Evolutionary conservation across 2,329 filamentous ascomycete species (phyloP).

Genomic region (Colletotrichum paranaense): DNA sequence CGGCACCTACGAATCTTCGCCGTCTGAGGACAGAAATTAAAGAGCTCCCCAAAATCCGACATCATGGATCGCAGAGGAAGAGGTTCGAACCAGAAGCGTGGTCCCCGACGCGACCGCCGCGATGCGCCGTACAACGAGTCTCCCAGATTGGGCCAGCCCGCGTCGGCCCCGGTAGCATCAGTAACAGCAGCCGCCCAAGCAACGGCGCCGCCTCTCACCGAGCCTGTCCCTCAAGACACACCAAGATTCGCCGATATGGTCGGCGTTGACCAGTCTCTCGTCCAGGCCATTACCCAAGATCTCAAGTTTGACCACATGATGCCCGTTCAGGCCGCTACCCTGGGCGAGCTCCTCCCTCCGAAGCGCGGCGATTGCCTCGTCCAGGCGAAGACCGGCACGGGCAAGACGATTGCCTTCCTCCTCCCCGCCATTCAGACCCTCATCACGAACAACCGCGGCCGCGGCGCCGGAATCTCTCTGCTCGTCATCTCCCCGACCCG

Average conservation of each 20-base stretch:
- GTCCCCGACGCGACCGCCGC: conserved; percentile 15
- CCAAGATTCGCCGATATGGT: conserved; percentile 59
- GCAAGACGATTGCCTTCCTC: conserved; percentile 87
- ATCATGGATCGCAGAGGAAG: conserved; percentile 32
- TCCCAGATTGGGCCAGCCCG: background rate
- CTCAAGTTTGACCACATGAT: conserved; percentile 65
- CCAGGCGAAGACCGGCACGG: conserved; percentile 88
- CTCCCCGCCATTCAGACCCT: conserved; percentile 86
- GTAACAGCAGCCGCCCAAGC: conserved; percentile 1
- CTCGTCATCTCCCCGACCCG: conserved; percentile 78
- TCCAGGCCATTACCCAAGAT: conserved; percentile 60
- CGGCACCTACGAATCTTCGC: conserved; percentile 6
- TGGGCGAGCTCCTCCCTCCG: conserved; percentile 59
- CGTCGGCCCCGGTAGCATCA: conserved; percentile 1
- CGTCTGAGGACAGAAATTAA: background rate
- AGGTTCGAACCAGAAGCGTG: conserved; percentile 16
- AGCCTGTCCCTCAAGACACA: conserved; percentile 54
- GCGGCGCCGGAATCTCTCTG: conserved; percentile 60
- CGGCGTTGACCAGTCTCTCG: conserved; percentile 56
- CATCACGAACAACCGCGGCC: conserved; percentile 55
- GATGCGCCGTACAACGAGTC: conserved; percentile 8
- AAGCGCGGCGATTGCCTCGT: conserved; percentile 69
- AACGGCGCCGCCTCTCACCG: conserved; percentile 48
- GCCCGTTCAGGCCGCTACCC: conserved; percentile 64
- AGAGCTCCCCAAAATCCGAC: background rate